Percentiles rank a stretch among this genome's conserved stretches.
Conservation (phyloP, 2,329 filamentous ascomycete species). For the Colletotrichum shisoi region DNA sequence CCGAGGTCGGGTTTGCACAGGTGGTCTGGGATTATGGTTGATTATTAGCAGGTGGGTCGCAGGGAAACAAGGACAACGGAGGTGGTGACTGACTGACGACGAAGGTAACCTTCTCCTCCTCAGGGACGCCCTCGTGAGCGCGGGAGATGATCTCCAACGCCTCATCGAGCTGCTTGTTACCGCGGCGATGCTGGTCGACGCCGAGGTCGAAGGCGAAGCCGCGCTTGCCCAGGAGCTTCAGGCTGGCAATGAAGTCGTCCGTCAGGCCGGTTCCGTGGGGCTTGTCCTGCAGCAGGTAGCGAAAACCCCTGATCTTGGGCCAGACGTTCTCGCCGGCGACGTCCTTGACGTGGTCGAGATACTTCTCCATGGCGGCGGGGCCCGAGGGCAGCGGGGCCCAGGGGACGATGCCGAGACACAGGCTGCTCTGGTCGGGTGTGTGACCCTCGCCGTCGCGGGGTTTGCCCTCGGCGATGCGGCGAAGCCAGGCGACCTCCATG, state of each 20-base stretch:
- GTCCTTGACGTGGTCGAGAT: constrained; percentile 68
- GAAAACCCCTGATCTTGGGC: constrained; percentile 76
- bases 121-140: constrained; percentile 68
- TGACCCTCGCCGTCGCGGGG: constrained; percentile 68
- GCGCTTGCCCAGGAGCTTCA: constrained; percentile 70
- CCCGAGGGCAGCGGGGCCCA: constrained; percentile 86
- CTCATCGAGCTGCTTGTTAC: constrained; percentile 76
- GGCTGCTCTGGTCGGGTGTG: constrained; percentile 55
- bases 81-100: constrained; percentile 69
- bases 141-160: constrained; percentile 72
- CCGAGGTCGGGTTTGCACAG: constrained; percentile 85
- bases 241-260: constrained; percentile 68
- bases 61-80: background rate
- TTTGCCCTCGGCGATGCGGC: constrained; percentile 69
- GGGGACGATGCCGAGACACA: constrained; percentile 76
- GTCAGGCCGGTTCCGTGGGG: constrained; percentile 70
- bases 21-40: constrained; percentile 67
- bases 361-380: constrained; percentile 65
- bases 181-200: constrained; percentile 80
- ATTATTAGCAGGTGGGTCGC: background rate
- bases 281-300: constrained; percentile 84
- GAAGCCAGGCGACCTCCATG: constrained; percentile 74
- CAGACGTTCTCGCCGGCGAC: constrained; percentile 69
- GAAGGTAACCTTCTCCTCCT: constrained; percentile 68
- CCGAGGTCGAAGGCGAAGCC: constrained; percentile 82